These are phyloP conservation scores for Penicillium sp. DNA, from an alignment of 2,329 filamentous ascomycete species.

Conservation along the genomic window DNA sequence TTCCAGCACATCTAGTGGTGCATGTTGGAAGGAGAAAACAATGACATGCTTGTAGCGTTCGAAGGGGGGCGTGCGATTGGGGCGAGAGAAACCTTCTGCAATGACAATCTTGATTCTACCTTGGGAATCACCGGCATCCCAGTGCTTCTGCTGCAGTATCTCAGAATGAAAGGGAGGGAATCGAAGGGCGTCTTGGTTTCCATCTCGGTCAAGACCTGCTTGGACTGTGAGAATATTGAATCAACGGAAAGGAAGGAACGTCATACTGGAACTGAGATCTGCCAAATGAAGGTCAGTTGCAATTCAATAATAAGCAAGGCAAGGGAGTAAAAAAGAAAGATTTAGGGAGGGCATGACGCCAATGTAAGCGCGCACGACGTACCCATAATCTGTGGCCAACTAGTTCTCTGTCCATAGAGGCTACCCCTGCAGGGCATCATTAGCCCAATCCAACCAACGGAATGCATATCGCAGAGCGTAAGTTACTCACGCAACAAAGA, in stretches of 20 bases:
- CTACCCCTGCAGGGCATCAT: slow-evolving; percentile 48
- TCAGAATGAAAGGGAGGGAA: slow-evolving; percentile 73
- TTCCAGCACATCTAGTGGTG: slow-evolving; percentile 76
- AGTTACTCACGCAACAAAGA: slow-evolving; percentile 56
- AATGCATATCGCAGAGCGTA: not conserved
- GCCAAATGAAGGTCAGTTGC: not conserved
- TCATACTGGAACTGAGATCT: slow-evolving; percentile 39
- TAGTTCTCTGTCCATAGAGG: slow-evolving; percentile 51
- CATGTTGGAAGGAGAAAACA: slow-evolving; percentile 81
- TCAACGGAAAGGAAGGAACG: slow-evolving; percentile 26
- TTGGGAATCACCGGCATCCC: slow-evolving; percentile 67
- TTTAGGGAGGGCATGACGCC: not conserved
- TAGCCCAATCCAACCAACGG: not conserved
- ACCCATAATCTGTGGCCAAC: slow-evolving; percentile 56
- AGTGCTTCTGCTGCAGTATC: slow-evolving; percentile 66
- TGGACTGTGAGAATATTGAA: slow-evolving; percentile 22
- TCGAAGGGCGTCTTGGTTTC: slow-evolving; percentile 59
- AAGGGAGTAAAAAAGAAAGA: not conserved
- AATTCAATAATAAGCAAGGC: not conserved
- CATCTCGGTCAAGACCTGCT: slow-evolving; percentile 52
- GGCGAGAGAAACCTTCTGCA: slow-evolving; percentile 66
- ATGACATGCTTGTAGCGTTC: slow-evolving; percentile 70
- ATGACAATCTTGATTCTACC: slow-evolving; percentile 76
- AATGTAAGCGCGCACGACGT: slow-evolving; percentile 20
- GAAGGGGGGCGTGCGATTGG: slow-evolving; percentile 50